Evolutionary conservation across 192 early-diverging fungal species (phyloP), one percentile per base, ranked within the genome.

Genomic region (Thamnidium elegans): DNA sequence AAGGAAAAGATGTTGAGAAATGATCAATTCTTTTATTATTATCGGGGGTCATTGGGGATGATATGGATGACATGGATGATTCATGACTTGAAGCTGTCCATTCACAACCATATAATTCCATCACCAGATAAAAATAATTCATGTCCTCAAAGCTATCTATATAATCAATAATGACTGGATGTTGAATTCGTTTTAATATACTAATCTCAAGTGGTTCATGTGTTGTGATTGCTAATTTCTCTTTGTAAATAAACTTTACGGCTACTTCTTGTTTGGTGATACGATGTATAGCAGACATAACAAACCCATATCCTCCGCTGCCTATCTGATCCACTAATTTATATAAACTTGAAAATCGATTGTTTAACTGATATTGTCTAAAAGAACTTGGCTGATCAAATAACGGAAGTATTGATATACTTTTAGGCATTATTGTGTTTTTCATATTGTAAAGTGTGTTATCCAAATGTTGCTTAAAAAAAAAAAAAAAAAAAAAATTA

Each of bases 221-320:
- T 77, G 79, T 74, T 15, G 58, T 21, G 43, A 63, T 58, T 3
- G 81, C 73, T 11, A 84, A 67, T 60, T 84, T 82, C 21, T 76
- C 65, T 9, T 74, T 77, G 51, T 82, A 72, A 50, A 91, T 91
- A 44, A 91, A 84, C 67, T 91, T 91, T 44, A 91, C 88, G 2
- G 89, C 89, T 3, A 89, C 86, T 53, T 85, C 80, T 23, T 65
- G 66, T 2, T 67, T 63, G 55, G 84, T 85, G 8, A 67, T 50
- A 10, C 67, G 73, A 50, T 82, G 73, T 9, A 78, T 73, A 6
- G 86, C 86, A 2, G 78, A 77, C 7, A 86, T 63, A 0, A 88
- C 89, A 68, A 85, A 82, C 3, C 87, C 89, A 63, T 85, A 86
- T 3, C 86, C 89, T 19, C 89, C 89, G 20, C 74, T 78, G 13